phyloP scores from a whole-genome alignment of 352 stramenopile species.

The Thraustochytrium striatum region DNA sequence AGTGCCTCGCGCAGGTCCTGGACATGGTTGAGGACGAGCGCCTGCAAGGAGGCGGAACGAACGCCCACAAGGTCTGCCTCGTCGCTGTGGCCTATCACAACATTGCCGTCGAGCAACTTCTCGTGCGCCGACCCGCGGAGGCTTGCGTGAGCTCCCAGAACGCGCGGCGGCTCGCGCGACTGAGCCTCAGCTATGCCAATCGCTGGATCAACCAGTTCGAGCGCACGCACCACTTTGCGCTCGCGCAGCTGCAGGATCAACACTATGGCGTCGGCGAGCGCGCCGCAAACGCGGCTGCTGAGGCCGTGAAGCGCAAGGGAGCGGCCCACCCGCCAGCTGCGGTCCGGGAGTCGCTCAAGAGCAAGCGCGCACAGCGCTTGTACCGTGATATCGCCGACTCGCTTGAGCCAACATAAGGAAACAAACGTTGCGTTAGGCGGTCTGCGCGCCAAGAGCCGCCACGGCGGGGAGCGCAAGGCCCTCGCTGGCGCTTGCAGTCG shows the following conservation, averaged over 20 bases:
- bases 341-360: too few species aligned
- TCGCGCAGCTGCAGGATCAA: constrained; percentile 51
- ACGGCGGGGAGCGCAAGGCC: too few species aligned
- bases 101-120: constrained; percentile 79
- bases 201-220: constrained; percentile 80
- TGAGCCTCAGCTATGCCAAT: constrained; percentile 84
- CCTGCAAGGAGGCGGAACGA: constrained; percentile 66
- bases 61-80: constrained; percentile 79
- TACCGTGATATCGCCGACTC: too few species aligned
- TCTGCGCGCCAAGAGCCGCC: too few species aligned
- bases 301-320: too few species aligned
- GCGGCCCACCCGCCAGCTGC: too few species aligned
- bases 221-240: constrained; percentile 67
- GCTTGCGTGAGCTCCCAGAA: constrained; percentile 71
- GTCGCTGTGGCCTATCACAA: constrained; percentile 85
- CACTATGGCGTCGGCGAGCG: background rate
- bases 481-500: too few species aligned
- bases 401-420: too few species aligned
- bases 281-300: too few species aligned
- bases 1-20: constrained; percentile 72
- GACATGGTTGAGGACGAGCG: constrained; percentile 79
- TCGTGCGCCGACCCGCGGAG: constrained; percentile 72
- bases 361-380: too few species aligned
- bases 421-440: too few species aligned
- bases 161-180: constrained; percentile 71